Evolutionary conservation across 2,329 filamentous ascomycete genomes (phyloP).

Genomic region (Albifimbria verrucaria): DNA sequence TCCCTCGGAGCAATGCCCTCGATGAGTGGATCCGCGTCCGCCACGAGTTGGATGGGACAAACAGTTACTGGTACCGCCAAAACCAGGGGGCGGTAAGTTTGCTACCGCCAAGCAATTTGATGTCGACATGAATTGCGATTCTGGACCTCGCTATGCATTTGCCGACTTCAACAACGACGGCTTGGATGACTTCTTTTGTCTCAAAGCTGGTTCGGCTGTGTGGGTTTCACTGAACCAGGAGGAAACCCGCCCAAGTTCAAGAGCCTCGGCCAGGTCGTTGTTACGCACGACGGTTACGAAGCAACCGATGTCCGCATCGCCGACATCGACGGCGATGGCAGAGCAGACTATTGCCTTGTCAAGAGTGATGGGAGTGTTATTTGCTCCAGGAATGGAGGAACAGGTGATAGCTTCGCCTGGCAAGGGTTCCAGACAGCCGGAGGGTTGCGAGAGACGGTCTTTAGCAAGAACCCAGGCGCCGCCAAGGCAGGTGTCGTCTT

Average conservation of each 20-base stretch:
- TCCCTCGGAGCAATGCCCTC: neutral
- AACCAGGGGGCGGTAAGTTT: constrained; percentile 1
- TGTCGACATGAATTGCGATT: neutral
- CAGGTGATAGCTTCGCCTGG: neutral
- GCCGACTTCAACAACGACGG: constrained; percentile 11
- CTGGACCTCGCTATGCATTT: neutral
- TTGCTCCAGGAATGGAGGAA: neutral
- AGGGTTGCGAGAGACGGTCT: neutral
- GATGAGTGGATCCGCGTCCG: constrained; percentile 4
- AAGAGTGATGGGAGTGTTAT: neutral
- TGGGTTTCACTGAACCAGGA: neutral
- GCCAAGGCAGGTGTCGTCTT: neutral
- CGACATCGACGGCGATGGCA: neutral
- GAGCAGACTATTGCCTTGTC: neutral
- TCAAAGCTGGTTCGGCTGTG: neutral
- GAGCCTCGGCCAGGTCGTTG: neutral
- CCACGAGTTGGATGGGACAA: neutral
- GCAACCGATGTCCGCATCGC: neutral
- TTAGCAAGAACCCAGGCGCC: neutral
- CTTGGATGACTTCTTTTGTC: constrained; percentile 15
- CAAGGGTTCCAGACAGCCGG: neutral
- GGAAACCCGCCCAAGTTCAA: constrained; percentile 1
- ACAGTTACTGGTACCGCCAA: constrained; percentile 19
- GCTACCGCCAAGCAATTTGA: neutral
- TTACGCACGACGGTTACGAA: neutral